A percentile compares a stretch with the other conserved stretches of the same genome.
Evolutionary conservation across 148 eudicot genomes (phyloP).

Genomic region (Chenopodium suecicum): DNA sequence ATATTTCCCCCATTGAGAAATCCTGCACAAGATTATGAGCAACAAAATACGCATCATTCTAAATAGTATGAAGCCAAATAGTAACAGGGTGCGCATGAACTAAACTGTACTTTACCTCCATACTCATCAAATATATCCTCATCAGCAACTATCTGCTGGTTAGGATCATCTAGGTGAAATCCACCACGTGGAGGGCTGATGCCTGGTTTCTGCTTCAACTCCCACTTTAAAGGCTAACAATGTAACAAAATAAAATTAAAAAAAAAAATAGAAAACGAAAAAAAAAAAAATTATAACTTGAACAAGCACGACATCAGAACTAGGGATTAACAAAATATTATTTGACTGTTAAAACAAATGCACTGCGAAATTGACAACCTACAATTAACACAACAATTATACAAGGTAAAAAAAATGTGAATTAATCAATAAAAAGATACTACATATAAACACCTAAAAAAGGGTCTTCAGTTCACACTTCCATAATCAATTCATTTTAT

Average conservation of each 20-base stretch:
- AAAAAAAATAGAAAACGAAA: not conserved
- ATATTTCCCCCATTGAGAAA: slow-evolving; percentile 64
- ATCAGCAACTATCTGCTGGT: slow-evolving; percentile 97
- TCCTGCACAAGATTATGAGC: slow-evolving; percentile 43
- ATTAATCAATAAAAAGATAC: not conserved
- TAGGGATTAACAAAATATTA: not conserved
- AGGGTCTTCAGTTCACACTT: not conserved
- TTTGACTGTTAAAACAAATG: not conserved
- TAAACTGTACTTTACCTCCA: slow-evolving; percentile 60
- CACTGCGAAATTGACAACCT: not conserved
- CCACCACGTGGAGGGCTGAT: slow-evolving; percentile 98
- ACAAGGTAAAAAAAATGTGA: not conserved
- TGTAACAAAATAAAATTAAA: not conserved
- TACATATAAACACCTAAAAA: not conserved
- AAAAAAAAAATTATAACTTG: not conserved
- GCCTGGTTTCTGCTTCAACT: slow-evolving; percentile 94
- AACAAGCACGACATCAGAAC: slow-evolving; percentile 12
- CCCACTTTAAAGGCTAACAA: slow-evolving; percentile 94
- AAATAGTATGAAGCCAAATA: not conserved
- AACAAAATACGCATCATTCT: slow-evolving; percentile 18
- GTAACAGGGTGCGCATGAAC: not conserved
- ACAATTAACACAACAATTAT: not conserved
- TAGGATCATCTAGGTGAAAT: slow-evolving; percentile 81
- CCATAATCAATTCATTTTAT: no score
- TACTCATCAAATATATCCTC: slow-evolving; percentile 99